Base-by-base conservation (phyloP, 371 early-diverging fungal genomes). In the Lichtheimia hyalospora region DNA sequence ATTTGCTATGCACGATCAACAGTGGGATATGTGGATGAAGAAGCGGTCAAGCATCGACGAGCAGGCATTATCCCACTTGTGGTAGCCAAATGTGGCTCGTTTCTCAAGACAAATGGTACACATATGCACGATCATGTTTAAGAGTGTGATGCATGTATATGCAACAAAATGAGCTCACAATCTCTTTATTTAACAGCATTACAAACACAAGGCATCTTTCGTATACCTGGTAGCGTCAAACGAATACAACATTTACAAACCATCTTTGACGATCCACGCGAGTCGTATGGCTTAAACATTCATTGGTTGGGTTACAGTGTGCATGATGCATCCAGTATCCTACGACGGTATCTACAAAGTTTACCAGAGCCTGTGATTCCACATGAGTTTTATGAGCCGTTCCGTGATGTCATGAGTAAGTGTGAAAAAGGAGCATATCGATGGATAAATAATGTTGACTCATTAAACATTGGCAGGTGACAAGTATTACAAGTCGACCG, bases 291-390 rank as follows among this genome's bases (percentile, higher is more conserved):
- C 6, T 66, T 73, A 16, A 74, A 78, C 52, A 58, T 82, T 23
- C 79, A 81, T 62, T 86, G 86, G 85, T 63, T 76, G 49, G 82
- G 77, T 7, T 84, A 74, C 62, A 77, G 84, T 3, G 80, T 86
- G 4, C 85, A 85, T 57, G 89, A 88, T 66, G 86, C 84, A 14
- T 86, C 86, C 24, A 86, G 73, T 57, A 70, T 86, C 0, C 60
- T 87, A 13, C 77, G 85, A 16, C 74, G 87, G 16, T 88, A 78
- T 58, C 69, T 88, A 20, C 83, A 83, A 49, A 73, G 78, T 40
- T 64, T 88, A 16, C 87, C 86, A 4, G 84, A 86, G 46, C 84
- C 87, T 12, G 87, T 88, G 18, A 86, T 88, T 59, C 66, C 81
- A 5, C 73, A 78, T 44, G 57, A 69, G 6, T 79, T 73, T 24